Percentiles rank a stretch among this genome's conserved stretches.
phyloP scores from a whole-genome alignment of 345 rosid genomes.

The Schrenkiella parvula region DNA sequence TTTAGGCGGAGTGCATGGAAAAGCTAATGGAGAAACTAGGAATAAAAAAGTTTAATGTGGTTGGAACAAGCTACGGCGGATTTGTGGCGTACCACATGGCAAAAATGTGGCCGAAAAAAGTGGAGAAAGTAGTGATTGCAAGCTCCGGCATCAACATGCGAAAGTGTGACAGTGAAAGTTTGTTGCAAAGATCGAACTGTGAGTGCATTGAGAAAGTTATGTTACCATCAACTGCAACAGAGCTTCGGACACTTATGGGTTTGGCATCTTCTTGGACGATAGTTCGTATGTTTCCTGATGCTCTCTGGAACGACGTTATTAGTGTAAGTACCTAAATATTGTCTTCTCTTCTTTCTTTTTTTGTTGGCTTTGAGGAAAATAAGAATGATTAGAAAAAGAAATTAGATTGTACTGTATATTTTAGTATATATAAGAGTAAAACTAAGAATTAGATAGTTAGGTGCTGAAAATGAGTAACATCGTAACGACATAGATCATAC shows the following conservation, averaged over 20 bases:
- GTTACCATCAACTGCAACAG: constrained; percentile 62
- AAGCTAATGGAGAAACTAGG: constrained; percentile 52
- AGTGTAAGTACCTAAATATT: constrained; percentile 38
- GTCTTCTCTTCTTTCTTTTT: not conserved
- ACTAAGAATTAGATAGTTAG: not conserved
- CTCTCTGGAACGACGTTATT: constrained; percentile 53
- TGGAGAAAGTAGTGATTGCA: constrained; percentile 78
- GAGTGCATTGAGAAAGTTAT: constrained; percentile 54
- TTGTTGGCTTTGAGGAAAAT: not conserved
- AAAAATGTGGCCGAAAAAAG: constrained; percentile 60
- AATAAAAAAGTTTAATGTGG: constrained; percentile 44
- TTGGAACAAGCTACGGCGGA: constrained; percentile 94
- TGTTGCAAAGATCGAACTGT: constrained; percentile 45
- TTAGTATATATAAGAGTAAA: not conserved
- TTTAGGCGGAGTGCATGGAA: constrained; percentile 48
- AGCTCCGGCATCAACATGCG: constrained; percentile 73
- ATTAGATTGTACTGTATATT: not conserved
- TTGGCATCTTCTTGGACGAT: constrained; percentile 40
- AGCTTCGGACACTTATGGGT: constrained; percentile 49
- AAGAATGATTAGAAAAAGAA: not conserved
- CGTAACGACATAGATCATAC: not conserved
- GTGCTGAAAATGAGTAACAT: not conserved
- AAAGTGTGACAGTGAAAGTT: constrained; percentile 44
- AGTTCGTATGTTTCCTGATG: constrained; percentile 48
- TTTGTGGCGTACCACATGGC: constrained; percentile 85